Evolutionary conservation across 257 asterid genomes (phyloP), one percentile per base, ranked within the genome.

Genomic region (Thymus mandschuricus): DNA sequence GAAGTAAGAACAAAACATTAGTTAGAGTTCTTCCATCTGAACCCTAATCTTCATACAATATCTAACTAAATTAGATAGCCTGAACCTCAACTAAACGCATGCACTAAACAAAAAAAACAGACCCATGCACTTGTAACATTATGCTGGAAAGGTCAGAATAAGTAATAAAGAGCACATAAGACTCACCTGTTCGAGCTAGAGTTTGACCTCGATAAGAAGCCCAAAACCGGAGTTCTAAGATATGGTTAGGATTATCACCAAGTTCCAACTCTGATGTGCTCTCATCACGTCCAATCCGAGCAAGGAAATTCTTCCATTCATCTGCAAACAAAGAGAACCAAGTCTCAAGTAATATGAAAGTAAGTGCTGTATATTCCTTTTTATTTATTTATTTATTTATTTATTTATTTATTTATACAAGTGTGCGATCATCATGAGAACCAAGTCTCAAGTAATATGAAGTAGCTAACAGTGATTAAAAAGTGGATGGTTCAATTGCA

Each of bases 201-300:
- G 99, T 94, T 80, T 94, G 99, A 68, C 97, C 99, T 64, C 98
- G 87, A 74, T 89, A 94, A 49, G 99, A 94, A 64, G 99, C 99
- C 99, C 99, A 94, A 79, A 91, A 91, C 70, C 97, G 88, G 70
- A 94, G 86, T 78, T 94, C 99, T 79, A 89, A 96, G 74, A 91
- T 91, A 74, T 94, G 96, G 72, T 70, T 84, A 55, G 96, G 90
- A 81, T 87, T 85, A 84, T 91, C 95, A 71, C 82, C 73, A 68
- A 91, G 96, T 60, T 91, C 98, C 54, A 60, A 66, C 73, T 91
- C 99, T 34, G 96, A 81, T 70, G 94, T 40, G 74, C 82, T 82
- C 81, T 91, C 99, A 50, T 91, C 93, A 71, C 95, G 98, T 60
- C 96, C 97, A 68, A 94, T 91, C 73, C 99, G 91, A 73, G 92